Percentiles rank a stretch among this genome's conserved stretches.
Conservation (phyloP, 2,329 filamentous ascomycete genomes). For the Periglandula ipomoeae region DNA sequence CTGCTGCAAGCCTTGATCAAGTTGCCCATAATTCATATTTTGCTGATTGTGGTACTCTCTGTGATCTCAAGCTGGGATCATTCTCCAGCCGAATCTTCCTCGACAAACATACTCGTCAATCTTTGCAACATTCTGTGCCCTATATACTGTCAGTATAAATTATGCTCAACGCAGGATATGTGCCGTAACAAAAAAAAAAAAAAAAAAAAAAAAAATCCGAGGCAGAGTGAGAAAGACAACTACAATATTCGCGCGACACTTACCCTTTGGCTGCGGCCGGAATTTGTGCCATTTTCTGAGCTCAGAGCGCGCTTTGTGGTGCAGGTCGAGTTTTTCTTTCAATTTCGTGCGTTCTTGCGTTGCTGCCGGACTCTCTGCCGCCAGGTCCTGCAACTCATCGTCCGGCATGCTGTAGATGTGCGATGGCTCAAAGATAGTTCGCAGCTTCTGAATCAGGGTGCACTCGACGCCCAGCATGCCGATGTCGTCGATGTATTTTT, state of each 20-base stretch:
- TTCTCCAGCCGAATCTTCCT: no score
- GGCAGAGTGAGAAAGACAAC: no score
- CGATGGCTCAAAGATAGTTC: constrained; percentile 11
- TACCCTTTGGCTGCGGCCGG: background rate
- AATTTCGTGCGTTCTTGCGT: background rate
- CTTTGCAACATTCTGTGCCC: background rate
- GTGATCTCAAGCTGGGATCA: no score
- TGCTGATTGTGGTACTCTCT: no score
- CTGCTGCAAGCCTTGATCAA: no score
- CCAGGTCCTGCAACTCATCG: constrained; percentile 11
- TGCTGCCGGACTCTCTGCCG: constrained; percentile 12
- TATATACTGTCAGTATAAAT: no score
- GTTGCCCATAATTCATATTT: no score
- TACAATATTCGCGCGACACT: no score
- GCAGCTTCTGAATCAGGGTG: constrained; percentile 11
- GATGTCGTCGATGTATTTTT: constrained; percentile 14
- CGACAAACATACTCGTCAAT: background rate
- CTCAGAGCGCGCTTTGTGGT: background rate
- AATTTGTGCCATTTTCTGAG: background rate
- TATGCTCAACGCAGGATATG: no score
- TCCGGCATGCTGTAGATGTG: constrained; percentile 12
- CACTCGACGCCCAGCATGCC: constrained; percentile 16
- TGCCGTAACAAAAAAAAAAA: background rate
- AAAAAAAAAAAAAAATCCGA: no score
- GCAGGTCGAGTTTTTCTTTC: background rate